Evolutionary conservation across 2,329 filamentous ascomycete species (phyloP).

Genomic region (Leptosphaerulina australis): DNA sequence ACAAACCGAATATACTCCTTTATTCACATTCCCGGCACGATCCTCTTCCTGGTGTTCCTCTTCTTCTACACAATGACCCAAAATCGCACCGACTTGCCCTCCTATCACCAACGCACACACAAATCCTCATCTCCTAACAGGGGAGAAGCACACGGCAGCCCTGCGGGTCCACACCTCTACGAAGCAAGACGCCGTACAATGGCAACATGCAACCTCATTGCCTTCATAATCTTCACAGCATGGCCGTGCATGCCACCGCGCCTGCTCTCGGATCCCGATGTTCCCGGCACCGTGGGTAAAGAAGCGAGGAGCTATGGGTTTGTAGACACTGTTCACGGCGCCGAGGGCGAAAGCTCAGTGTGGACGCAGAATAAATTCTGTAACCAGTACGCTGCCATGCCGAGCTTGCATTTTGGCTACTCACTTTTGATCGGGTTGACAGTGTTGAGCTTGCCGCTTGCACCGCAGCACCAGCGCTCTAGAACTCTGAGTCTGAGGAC

Average conservation of each 20-base stretch:
- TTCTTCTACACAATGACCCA: constrained; percentile 73
- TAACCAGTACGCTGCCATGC: constrained; percentile 81
- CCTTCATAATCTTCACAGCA: constrained; percentile 64
- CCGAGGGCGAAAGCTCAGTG: constrained; percentile 66
- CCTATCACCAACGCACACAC: constrained; percentile 47
- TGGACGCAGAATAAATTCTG: constrained; percentile 77
- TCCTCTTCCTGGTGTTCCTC: constrained; percentile 69
- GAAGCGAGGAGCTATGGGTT: constrained; percentile 66
- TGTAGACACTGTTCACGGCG: constrained; percentile 64
- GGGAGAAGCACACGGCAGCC: constrained; percentile 37
- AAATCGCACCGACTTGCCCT: constrained; percentile 55
- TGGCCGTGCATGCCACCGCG: constrained; percentile 68
- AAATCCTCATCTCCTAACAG: constrained; percentile 22
- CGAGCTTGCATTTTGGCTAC: constrained; percentile 76
- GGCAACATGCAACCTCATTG: constrained; percentile 64
- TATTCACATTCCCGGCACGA: constrained; percentile 78
- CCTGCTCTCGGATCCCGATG: constrained; percentile 59
- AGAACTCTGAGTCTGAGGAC: constrained; percentile 40
- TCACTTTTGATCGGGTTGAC: constrained; percentile 74
- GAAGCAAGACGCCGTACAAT: constrained; percentile 62
- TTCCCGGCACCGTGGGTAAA: constrained; percentile 61
- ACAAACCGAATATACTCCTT: constrained; percentile 77
- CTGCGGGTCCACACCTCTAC: constrained; percentile 60
- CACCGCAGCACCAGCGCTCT: constrained; percentile 58
- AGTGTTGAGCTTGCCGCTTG: constrained; percentile 68